phyloP scores from a whole-genome alignment of 176 grass and related monocot genomes.

The Oryza officinalis region DNA sequence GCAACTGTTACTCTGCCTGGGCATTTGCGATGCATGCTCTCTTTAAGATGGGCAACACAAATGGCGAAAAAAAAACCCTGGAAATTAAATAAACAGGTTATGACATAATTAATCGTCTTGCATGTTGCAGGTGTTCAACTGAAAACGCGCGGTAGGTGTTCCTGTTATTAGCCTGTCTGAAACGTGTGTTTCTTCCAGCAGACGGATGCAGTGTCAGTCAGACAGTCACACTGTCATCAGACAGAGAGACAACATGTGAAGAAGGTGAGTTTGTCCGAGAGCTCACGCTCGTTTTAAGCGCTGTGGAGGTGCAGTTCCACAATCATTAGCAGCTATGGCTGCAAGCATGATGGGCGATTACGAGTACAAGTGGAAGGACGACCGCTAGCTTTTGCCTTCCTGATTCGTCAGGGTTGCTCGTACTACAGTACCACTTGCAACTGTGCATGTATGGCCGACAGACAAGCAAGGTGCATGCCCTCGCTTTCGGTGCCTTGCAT shows the following conservation, averaged over 20 bases:
- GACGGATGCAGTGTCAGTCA: background rate
- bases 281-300: constrained; percentile 33
- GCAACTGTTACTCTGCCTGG: too few species aligned
- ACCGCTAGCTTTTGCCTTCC: background rate
- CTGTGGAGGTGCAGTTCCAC: constrained; percentile 30
- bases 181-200: background rate
- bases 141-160: background rate
- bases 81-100: too few species aligned
- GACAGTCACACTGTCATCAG: background rate
- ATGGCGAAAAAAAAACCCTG: too few species aligned
- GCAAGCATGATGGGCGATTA: constrained; percentile 26
- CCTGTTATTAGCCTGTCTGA: background rate
- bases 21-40: too few species aligned
- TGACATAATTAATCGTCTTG: background rate
- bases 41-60: too few species aligned
- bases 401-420: constrained; percentile 23
- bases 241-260: background rate
- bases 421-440: background rate
- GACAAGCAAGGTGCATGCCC: background rate
- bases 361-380: constrained; percentile 25
- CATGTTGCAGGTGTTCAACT: background rate
- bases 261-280: constrained; percentile 21
- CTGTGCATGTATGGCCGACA: constrained; percentile 26
- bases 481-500: constrained; percentile 44
- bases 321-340: constrained; percentile 42